phyloP scores from a whole-genome alignment of 2,329 filamentous ascomycete species.

The Fusarium sp. region DNA sequence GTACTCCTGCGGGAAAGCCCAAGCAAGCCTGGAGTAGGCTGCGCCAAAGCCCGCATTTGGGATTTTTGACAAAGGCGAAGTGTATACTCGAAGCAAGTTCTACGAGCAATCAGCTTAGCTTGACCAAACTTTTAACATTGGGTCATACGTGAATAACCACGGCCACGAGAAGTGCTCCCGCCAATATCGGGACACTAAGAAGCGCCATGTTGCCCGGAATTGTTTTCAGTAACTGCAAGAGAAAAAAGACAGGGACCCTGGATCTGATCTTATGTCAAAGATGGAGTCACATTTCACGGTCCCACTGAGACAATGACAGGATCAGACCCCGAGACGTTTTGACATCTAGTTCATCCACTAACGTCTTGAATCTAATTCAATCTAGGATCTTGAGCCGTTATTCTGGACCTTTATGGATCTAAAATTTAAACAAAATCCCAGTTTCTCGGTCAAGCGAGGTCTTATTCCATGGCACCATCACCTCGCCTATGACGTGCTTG shows the following conservation, averaged over 20 bases:
- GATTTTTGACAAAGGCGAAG: slow-evolving; percentile 30
- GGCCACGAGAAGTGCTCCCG: not conserved
- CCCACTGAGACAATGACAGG: not conserved
- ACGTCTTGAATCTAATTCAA: not conserved
- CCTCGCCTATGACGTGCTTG: slow-evolving; percentile 11
- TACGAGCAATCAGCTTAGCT: not conserved
- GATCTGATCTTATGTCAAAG: not conserved
- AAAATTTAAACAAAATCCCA: not conserved
- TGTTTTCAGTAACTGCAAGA: not conserved
- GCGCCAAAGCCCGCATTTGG: slow-evolving; percentile 35
- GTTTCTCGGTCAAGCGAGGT: not conserved
- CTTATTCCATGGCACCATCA: slow-evolving; percentile 4
- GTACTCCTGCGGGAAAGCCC: slow-evolving; percentile 39
- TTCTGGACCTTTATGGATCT: not conserved
- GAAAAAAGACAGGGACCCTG: not conserved
- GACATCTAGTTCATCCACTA: not conserved
- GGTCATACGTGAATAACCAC: not conserved
- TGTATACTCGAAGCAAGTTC: not conserved
- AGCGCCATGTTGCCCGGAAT: not conserved
- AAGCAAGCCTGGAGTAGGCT: slow-evolving; percentile 36
- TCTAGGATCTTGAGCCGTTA: not conserved
- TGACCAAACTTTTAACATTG: not conserved
- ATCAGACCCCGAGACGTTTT: not conserved
- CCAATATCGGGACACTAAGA: not conserved
- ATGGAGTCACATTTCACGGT: not conserved